phyloP scores from a whole-genome alignment of 2,329 filamentous ascomycete genomes.

The Aureobasidium sp. region DNA sequence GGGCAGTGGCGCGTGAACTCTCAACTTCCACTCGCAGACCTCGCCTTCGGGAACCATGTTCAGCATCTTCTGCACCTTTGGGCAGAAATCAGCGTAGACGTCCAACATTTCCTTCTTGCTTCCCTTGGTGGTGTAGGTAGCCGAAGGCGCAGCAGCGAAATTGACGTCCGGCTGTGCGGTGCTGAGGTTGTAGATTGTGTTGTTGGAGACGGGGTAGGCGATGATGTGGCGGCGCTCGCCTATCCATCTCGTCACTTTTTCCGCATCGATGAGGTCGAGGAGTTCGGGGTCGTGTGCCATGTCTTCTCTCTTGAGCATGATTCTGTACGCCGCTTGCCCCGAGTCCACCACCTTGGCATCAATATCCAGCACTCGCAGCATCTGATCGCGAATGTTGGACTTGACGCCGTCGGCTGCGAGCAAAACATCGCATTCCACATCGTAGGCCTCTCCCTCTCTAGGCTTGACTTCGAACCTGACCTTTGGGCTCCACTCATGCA shows the following conservation, averaged over 20 bases:
- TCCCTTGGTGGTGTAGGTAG: conserved; percentile 55
- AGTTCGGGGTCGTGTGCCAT: conserved; percentile 61
- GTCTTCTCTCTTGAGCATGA: conserved; percentile 61
- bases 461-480: conserved; percentile 53
- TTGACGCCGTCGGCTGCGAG: conserved; percentile 43
- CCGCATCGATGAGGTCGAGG: conserved; percentile 55
- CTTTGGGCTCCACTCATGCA: conserved; percentile 51
- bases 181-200: conserved; percentile 59
- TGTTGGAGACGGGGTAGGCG: conserved; percentile 62
- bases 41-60: conserved; percentile 54
- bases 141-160: conserved; percentile 48
- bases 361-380: conserved; percentile 47
- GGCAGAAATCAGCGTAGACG: conserved; percentile 53
- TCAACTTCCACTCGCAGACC: conserved; percentile 58
- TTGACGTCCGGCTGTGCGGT: conserved; percentile 53
- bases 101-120: conserved; percentile 52
- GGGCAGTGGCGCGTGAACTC: conserved; percentile 52
- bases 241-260: conserved; percentile 66
- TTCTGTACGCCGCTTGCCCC: conserved; percentile 68
- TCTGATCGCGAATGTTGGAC: conserved; percentile 36
- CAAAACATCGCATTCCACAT: conserved; percentile 41
- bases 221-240: conserved; percentile 68
- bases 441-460: conserved; percentile 43
- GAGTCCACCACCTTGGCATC: conserved; percentile 55
- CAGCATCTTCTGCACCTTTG: conserved; percentile 51